phyloP scores from a whole-genome alignment of 1,139 yeast species.

The Yamadazyma atmosphaerica region DNA sequence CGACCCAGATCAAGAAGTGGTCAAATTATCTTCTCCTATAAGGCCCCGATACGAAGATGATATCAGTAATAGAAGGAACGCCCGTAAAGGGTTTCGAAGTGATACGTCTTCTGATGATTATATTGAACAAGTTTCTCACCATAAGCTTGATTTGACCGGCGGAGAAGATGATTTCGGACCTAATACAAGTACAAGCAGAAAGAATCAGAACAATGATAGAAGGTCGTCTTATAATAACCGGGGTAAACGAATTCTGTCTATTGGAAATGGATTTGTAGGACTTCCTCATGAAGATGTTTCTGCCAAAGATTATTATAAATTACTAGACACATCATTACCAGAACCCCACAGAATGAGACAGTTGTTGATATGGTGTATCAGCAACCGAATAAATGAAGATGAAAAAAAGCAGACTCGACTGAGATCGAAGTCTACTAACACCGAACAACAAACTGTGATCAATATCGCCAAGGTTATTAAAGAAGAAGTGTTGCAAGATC shows the following conservation, averaged over 20 bases:
- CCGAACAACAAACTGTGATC: conserved; percentile 40
- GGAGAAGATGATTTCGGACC: conserved; percentile 8
- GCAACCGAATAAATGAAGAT: conserved; percentile 45
- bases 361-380: conserved; percentile 67
- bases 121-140: conserved; percentile 33
- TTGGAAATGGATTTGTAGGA: conserved; percentile 72
- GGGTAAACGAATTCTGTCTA: conserved; percentile 72
- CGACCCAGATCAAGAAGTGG: conserved; percentile 14
- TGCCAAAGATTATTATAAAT: conserved; percentile 57
- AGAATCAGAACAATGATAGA: conserved; percentile 25
- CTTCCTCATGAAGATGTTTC: conserved; percentile 68
- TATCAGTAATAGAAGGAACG: background rate
- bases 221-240: conserved; percentile 55
- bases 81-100: conserved; percentile 3
- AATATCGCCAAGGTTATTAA: conserved; percentile 64
- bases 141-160: conserved; percentile 17
- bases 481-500: conserved; percentile 61
- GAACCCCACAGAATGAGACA: conserved; percentile 77
- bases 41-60: conserved; percentile 16
- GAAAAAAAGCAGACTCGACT: conserved; percentile 22
- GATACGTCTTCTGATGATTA: conserved; percentile 23
- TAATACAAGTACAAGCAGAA: conserved; percentile 2
- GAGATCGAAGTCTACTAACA: conserved; percentile 13
- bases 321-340: conserved; percentile 60
- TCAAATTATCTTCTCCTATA: conserved; percentile 28